phyloP scores from a whole-genome alignment of 805 yeast genomes.

The Brettanomyces nanus region DNA sequence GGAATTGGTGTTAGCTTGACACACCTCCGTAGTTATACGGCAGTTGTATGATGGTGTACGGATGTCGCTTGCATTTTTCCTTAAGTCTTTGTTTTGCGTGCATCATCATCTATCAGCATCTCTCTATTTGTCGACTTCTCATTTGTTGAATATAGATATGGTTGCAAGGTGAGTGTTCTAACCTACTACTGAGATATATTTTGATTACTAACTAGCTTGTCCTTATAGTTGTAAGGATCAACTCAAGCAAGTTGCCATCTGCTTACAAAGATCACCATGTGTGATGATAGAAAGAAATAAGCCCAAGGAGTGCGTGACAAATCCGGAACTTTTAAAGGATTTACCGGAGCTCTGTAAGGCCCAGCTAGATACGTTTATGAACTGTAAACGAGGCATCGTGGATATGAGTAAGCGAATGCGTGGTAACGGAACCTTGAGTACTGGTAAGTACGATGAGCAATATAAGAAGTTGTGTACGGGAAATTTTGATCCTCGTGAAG shows the following conservation, averaged over 20 bases:
- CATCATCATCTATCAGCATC: too few species aligned
- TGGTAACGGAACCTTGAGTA: conserved; percentile 89
- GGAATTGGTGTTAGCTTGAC: too few species aligned
- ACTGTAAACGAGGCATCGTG: conserved; percentile 84
- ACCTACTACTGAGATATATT: background rate
- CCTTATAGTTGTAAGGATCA: conserved; percentile 79
- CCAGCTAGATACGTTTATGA: conserved; percentile 76
- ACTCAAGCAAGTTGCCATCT: conserved; percentile 88
- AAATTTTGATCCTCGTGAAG: conserved; percentile 73
- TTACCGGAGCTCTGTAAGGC: conserved; percentile 85
- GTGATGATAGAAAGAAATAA: conserved; percentile 84
- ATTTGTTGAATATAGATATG: too few species aligned
- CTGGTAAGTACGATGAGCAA: conserved; percentile 88
- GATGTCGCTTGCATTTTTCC: too few species aligned
- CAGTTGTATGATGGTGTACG: too few species aligned
- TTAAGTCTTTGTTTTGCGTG: too few species aligned
- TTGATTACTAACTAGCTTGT: conserved; percentile 1
- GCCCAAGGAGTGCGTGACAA: conserved; percentile 78
- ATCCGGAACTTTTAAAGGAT: conserved; percentile 67
- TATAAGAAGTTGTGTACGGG: conserved; percentile 74
- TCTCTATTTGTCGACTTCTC: too few species aligned
- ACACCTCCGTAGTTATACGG: too few species aligned
- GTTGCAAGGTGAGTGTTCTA: conserved; percentile 41
- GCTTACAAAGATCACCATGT: conserved; percentile 94
- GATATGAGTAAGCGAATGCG: conserved; percentile 87